These are phyloP conservation scores for Phyllosticta citribraziliensis DNA, from an alignment of 2,329 filamentous ascomycete species.

Conservation along the genomic window DNA sequence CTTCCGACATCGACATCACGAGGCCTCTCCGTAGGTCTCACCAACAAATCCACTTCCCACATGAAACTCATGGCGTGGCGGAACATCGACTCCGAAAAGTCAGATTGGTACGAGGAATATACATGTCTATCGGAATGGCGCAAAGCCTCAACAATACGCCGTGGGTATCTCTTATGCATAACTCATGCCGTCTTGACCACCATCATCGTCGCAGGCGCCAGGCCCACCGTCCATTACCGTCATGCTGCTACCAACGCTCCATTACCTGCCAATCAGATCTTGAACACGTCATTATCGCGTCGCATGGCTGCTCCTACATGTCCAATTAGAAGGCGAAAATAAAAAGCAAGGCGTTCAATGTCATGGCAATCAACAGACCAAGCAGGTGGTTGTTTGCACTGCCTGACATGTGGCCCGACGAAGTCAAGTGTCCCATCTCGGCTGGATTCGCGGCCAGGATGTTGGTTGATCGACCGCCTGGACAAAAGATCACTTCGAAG, in stretches of 20 bases:
- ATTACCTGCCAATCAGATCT: neutral
- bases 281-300: neutral
- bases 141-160: neutral
- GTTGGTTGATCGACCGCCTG: constrained; percentile 43
- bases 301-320: neutral
- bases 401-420: neutral
- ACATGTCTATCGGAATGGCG: neutral
- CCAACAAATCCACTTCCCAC: neutral
- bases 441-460: constrained; percentile 33
- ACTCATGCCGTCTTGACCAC: neutral
- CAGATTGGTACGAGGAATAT: neutral
- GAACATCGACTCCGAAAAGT: neutral
- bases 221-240: neutral
- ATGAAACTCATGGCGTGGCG: neutral
- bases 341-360: constrained; percentile 3
- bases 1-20: neutral
- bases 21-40: neutral
- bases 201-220: neutral
- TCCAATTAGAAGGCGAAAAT: constrained; percentile 3
- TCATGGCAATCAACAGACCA: constrained; percentile 9
- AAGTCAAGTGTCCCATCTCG: constrained; percentile 23
- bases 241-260: too few species aligned
- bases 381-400: neutral
- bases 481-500: constrained; percentile 73
- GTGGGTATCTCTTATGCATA: neutral